A percentile compares a stretch with the other conserved stretches of the same genome.
Conservation (phyloP, 306 rosid genomes). For the Sphenostylis stenocarpa region DNA sequence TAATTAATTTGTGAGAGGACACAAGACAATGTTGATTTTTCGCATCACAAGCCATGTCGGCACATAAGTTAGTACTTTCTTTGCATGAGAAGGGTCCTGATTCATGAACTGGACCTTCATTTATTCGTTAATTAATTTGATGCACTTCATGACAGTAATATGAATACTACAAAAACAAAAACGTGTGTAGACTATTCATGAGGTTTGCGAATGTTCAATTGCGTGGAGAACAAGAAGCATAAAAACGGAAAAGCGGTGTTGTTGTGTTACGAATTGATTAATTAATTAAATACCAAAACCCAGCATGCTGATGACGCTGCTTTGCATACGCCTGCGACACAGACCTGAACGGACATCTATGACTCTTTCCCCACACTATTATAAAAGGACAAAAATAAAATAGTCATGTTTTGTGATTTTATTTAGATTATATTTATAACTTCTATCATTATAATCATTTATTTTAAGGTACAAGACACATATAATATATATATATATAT, state of each 20-base stretch:
- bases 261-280: too few species aligned
- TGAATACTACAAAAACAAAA: background rate
- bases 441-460: too few species aligned
- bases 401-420: too few species aligned
- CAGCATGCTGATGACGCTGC: too few species aligned
- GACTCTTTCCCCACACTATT: too few species aligned
- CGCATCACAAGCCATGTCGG: background rate
- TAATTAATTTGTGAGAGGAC: background rate
- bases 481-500: too few species aligned
- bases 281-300: background rate
- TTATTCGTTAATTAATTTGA: background rate
- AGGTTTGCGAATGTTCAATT: background rate
- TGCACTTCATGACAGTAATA: background rate
- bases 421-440: too few species aligned
- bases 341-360: too few species aligned
- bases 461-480: too few species aligned
- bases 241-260: background rate
- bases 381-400: too few species aligned
- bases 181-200: background rate
- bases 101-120: background rate
- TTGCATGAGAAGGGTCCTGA: background rate
- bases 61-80: background rate
- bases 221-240: constrained; percentile 14
- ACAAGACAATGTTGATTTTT: background rate
- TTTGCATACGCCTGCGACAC: too few species aligned